Evolutionary conservation across 768 basidiomycete genomes (phyloP), one percentile per base, ranked within the genome.

Genomic region (Boletus vermiculosoides): DNA sequence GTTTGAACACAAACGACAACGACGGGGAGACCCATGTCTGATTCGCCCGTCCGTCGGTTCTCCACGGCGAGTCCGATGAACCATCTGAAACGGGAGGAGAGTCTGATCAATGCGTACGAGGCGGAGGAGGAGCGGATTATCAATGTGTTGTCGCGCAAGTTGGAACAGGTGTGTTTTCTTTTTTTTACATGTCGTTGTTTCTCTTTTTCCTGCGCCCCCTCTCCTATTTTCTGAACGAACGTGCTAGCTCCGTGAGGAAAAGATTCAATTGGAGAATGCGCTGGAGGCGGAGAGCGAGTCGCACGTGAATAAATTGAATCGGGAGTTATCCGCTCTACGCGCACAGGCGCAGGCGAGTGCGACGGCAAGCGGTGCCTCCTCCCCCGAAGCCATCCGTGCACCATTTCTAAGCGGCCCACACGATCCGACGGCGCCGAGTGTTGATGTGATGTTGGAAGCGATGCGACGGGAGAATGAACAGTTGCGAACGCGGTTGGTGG

Each of bases 111-210:
- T 71, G 87, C 88, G 22, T 93, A 92, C 70, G 91, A 93, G 64
- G 92, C 91, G 12, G 91, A 94, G 72, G 90, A 94, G 73, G 92
- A 94, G 69, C 84, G 90, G 45, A 92, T 94, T 53, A 88, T 91
- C 61, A 92, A 92, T 58, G 78, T 88, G 8, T 75, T 94, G 53
- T 92, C 88, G 28, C 79, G 90, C 63, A 94, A 93, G 70, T 77
- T 94, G 50, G 90, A 93, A 74, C 81, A 89, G 85, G 92, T 89
- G 39, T 9, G 39, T 40, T 8, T 18, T n/a, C n/a, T n/a, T n/a
- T n/a, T n/a, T n/a, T n/a, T n/a, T n/a, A n/a, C n/a, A n/a, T n/a
- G n/a, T n/a, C 22, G 13, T 20, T 15, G 12, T 7, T 28, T 4
- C 1, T 6, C 8, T 23, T 11, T 9, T 3, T 6, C 11, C 6